A percentile compares a stretch with the other conserved stretches of the same genome.
Evolutionary conservation across 2,329 filamentous ascomycete genomes (phyloP).

Genomic region (Capronia coronata): DNA sequence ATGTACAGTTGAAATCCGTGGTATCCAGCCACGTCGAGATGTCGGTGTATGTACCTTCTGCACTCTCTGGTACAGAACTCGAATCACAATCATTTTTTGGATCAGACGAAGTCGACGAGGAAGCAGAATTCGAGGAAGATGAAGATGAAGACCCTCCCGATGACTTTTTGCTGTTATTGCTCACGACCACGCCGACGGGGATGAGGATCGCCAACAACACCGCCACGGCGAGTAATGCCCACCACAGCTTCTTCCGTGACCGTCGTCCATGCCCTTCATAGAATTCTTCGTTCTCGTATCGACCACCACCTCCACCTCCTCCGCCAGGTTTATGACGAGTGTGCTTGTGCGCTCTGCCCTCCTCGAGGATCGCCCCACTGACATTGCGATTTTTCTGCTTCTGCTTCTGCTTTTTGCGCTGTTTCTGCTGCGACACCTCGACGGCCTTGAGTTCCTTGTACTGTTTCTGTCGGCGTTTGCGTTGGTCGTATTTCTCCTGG

Average conservation of each 20-base stretch:
- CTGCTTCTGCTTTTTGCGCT: conserved; percentile 27
- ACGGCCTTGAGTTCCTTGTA: conserved; percentile 30
- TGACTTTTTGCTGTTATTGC: conserved; percentile 50
- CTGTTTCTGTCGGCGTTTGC: conserved; percentile 34
- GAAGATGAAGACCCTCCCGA: conserved; percentile 23
- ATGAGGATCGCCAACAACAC: conserved; percentile 59
- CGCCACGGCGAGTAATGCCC: conserved; percentile 48
- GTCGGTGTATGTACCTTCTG: conserved; percentile 71
- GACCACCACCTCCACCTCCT: conserved; percentile 40
- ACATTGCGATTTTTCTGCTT: conserved; percentile 56
- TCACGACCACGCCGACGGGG: conserved; percentile 59
- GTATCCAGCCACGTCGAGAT: conserved; percentile 91
- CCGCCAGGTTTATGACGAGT: conserved; percentile 44
- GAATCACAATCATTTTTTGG: conserved; percentile 48
- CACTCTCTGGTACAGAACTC: conserved; percentile 56
- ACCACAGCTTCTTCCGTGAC: conserved; percentile 47
- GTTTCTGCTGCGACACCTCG: conserved; percentile 29
- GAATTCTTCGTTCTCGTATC: conserved; percentile 33
- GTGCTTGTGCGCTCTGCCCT: conserved; percentile 51
- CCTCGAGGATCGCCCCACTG: conserved; percentile 63
- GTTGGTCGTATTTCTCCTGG: conserved; percentile 40
- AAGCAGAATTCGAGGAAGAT: conserved; percentile 23
- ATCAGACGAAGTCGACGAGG: conserved; percentile 28
- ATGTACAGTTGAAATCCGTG: conserved; percentile 86
- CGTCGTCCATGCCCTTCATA: conserved; percentile 25